These are phyloP conservation scores for Aspergillus avenaceus DNA, from an alignment of 495 filamentous ascomycete genomes.

Conservation along the genomic window DNA sequence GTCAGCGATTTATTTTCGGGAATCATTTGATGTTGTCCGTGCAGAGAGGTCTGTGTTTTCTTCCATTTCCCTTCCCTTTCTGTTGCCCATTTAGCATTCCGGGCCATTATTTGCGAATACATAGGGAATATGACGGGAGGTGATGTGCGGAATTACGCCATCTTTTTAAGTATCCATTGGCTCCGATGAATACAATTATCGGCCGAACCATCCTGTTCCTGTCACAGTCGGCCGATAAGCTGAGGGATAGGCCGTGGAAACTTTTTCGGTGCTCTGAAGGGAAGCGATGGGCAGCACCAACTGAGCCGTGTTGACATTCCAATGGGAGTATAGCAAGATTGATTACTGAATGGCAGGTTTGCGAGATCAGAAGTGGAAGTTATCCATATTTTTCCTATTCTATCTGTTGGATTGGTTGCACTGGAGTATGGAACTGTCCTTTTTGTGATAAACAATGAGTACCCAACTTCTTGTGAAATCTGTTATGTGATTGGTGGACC, in stretches of 20 bases:
- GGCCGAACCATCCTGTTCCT: constrained; percentile 21
- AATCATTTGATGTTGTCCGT: not conserved
- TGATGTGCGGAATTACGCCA: constrained; percentile 27
- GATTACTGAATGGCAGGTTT: no score
- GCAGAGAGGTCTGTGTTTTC: not conserved
- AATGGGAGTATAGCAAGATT: no score
- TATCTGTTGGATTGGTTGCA: no score
- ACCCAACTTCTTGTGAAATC: no score
- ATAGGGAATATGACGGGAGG: constrained; percentile 1
- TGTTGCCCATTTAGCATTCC: not conserved
- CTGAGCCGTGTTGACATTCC: no score
- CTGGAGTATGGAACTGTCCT: no score
- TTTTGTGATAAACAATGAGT: no score
- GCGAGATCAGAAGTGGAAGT: no score
- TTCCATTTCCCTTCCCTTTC: not conserved
- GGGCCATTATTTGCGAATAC: not conserved
- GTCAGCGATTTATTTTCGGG: not conserved
- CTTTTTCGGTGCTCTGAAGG: not conserved
- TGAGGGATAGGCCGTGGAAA: not conserved
- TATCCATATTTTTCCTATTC: no score
- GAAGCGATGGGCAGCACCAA: not conserved
- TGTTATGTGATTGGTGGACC: no score
- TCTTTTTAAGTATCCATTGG: constrained; percentile 30
- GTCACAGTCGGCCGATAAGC: constrained; percentile 27
- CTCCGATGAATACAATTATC: constrained; percentile 16